Evolutionary conservation across 495 filamentous ascomycete species (phyloP).

Genomic region (Chaetomium cochliodes): DNA sequence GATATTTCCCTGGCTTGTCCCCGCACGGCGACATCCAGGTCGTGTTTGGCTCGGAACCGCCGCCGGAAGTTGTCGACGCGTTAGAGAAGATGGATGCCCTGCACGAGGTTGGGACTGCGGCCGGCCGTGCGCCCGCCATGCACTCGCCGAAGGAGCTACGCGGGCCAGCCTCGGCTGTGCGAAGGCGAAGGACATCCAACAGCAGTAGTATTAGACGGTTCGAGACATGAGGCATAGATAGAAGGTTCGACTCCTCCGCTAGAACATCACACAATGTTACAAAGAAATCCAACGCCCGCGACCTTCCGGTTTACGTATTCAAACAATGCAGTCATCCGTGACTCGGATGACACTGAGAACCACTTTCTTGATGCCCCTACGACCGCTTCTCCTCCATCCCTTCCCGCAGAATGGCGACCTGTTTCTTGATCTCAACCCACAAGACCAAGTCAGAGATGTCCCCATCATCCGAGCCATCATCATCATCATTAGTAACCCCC

Average conservation of each 20-base stretch:
- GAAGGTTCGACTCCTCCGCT: not conserved
- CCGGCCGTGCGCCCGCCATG: not conserved
- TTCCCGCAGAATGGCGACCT: conserved; percentile 53
- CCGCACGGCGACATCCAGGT: conserved; percentile 60
- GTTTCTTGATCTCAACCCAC: conserved; percentile 58
- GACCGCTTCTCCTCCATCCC: conserved; percentile 49
- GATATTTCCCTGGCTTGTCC: conserved; percentile 49
- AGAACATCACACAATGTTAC: not conserved
- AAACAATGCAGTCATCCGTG: not conserved
- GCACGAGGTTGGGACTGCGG: conserved; percentile 13
- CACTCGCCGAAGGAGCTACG: conserved; percentile 16
- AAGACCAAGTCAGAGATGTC: conserved; percentile 48
- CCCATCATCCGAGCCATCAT: conserved; percentile 28
- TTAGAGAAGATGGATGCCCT: conserved; percentile 37
- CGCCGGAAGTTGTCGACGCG: conserved; percentile 46
- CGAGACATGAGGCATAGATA: not conserved
- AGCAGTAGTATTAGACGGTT: conserved; percentile 24
- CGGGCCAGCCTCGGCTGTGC: conserved; percentile 8
- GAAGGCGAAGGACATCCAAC: conserved; percentile 19
- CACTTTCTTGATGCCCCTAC: too few species aligned
- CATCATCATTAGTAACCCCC: conserved; percentile 16
- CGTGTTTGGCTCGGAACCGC: conserved; percentile 60
- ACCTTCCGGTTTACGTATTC: conserved; percentile 20
- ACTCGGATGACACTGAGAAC: not conserved
- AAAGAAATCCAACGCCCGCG: too few species aligned